These are phyloP conservation scores for Colletotrichum graminicola DNA, from an alignment of 2,329 filamentous ascomycete species.

Conservation along the genomic window DNA sequence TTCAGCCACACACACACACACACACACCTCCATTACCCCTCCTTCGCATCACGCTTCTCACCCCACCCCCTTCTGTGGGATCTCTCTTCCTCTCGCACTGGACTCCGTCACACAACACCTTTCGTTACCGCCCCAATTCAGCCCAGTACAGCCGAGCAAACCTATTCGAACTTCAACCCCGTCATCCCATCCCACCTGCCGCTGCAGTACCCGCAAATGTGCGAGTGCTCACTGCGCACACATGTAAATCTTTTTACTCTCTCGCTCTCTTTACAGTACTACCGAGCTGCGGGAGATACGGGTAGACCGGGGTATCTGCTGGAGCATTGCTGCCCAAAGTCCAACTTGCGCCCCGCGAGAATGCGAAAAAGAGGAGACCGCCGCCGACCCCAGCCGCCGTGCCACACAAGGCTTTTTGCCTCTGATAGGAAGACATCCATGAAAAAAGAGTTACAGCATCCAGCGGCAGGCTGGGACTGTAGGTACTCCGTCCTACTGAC, in stretches of 20 bases:
- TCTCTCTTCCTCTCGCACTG: conserved; percentile 5
- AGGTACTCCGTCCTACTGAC: conserved; percentile 3
- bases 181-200: conserved; percentile 17
- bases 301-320: conserved; percentile 30
- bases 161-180: conserved; percentile 27
- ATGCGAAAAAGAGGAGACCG: conserved; percentile 35
- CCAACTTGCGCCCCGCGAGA: conserved; percentile 39
- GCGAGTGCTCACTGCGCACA: conserved; percentile 16
- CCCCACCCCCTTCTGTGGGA: background rate
- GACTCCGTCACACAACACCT: conserved; percentile 4
- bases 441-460: background rate
- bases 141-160: conserved; percentile 34
- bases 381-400: conserved; percentile 29
- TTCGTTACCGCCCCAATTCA: conserved; percentile 21
- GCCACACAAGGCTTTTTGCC: conserved; percentile 26
- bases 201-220: conserved; percentile 32
- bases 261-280: background rate
- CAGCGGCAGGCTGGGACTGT: conserved; percentile 11
- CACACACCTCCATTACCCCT: conserved; percentile 15
- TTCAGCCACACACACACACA: conserved; percentile 15
- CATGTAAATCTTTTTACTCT: conserved; percentile 2
- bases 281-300: conserved; percentile 27
- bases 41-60: conserved; percentile 22
- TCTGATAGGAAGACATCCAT: conserved; percentile 36
- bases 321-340: conserved; percentile 45